Evolutionary conservation across 805 yeast species (phyloP).

Genomic region (Lipomyces lipofer): DNA sequence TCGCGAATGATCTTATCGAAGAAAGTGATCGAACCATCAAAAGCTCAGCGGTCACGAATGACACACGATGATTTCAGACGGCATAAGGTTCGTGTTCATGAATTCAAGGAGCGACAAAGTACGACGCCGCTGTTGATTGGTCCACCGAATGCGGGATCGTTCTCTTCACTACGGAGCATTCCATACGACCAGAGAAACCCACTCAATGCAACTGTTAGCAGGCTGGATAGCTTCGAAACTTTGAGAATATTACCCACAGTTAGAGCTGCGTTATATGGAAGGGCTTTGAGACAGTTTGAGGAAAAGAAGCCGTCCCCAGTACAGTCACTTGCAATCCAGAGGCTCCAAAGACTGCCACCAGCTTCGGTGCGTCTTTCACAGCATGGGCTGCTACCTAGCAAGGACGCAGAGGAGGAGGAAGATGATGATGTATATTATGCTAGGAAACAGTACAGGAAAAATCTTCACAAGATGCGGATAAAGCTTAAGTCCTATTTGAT

Average conservation of each 20-base stretch:
- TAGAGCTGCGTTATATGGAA: conserved; percentile 57
- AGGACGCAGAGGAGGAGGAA: conserved; percentile 8
- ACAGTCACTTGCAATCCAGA: conserved; percentile 70
- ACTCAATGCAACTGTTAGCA: conserved; percentile 46
- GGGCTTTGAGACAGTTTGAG: conserved; percentile 43
- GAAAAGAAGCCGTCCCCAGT: conserved; percentile 67
- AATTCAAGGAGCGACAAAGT: conserved; percentile 16
- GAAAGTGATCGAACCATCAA: conserved; percentile 18
- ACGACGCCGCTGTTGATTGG: conserved; percentile 18
- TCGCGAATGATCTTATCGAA: conserved; percentile 12
- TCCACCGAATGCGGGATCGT: conserved; percentile 39
- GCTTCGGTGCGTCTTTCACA: conserved; percentile 11
- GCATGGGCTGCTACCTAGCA: conserved; percentile 3
- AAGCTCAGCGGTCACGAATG: conserved; percentile 14
- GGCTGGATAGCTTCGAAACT: conserved; percentile 64
- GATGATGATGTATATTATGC: conserved; percentile 21
- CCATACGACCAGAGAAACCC: conserved; percentile 34
- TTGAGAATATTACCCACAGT: conserved; percentile 68
- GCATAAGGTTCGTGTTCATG: conserved; percentile 16
- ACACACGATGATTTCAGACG: conserved; percentile 21
- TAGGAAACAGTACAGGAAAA: conserved; percentile 12
- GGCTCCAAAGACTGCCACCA: conserved; percentile 27
- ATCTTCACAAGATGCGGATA: conserved; percentile 34
- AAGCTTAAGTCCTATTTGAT: conserved; percentile 64
- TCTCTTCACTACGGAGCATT: conserved; percentile 36